These are phyloP conservation scores for Vicia faba DNA, from an alignment of 306 rosid genomes.

Conservation along the genomic window DNA sequence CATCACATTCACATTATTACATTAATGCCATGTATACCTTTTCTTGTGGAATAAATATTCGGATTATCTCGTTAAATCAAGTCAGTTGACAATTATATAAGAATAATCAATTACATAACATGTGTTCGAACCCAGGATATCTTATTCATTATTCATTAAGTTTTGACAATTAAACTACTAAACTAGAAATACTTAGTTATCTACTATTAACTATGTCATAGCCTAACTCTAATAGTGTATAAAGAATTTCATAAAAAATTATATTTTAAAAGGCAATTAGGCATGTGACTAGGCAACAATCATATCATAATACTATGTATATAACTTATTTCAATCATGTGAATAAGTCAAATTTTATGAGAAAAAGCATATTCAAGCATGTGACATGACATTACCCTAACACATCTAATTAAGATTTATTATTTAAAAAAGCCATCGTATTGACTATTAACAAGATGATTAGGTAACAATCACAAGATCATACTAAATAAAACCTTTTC, in stretches of 20 bases:
- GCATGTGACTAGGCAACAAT: constrained; percentile 9
- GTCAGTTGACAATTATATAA: no score
- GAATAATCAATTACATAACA: no score
- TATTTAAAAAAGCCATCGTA: neutral
- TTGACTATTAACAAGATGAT: neutral
- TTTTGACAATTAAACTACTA: no score
- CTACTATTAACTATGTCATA: no score
- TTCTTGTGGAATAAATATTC: no score
- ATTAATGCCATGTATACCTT: neutral
- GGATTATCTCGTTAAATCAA: no score
- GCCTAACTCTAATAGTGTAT: no score
- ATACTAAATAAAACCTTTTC: neutral
- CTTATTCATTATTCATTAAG: no score
- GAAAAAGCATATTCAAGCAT: neutral
- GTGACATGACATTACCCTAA: constrained; percentile 1
- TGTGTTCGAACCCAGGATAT: no score
- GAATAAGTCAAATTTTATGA: constrained; percentile 15
- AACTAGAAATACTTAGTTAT: no score
- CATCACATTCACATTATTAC: constrained; percentile 28
- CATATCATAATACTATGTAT: neutral
- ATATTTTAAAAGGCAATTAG: constrained; percentile 1
- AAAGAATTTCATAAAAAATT: neutral
- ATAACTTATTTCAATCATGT: neutral
- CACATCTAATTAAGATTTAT: neutral
- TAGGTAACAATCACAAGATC: constrained; percentile 18